phyloP scores from a whole-genome alignment of 768 basidiomycete genomes.

The Butyriboletus loyo region DNA sequence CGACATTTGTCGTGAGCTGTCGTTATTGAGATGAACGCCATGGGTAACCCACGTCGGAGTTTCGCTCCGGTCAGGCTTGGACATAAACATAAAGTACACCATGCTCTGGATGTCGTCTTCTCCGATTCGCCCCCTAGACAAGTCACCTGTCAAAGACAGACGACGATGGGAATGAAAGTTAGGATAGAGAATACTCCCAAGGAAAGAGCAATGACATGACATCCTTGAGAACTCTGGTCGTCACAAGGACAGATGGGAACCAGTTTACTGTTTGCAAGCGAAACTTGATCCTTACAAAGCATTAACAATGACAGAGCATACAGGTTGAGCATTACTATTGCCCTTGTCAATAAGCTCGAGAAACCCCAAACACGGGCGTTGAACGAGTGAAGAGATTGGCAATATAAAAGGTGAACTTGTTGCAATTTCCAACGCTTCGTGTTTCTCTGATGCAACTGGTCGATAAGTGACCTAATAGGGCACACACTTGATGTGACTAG shows the following conservation, averaged over 20 bases:
- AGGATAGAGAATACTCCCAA: not conserved
- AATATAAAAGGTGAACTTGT: not conserved
- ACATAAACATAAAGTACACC: not conserved
- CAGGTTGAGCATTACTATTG: not conserved
- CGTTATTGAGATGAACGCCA: not conserved
- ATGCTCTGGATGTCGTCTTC: not conserved
- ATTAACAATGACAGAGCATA: not conserved
- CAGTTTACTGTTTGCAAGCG: not conserved
- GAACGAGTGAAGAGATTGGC: not conserved
- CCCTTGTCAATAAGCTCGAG: constrained; percentile 1
- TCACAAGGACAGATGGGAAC: not conserved
- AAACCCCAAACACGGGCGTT: not conserved
- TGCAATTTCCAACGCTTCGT: constrained; percentile 1
- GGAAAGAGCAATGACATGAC: not conserved
- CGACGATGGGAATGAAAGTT: constrained; percentile 10
- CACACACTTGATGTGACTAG: constrained; percentile 1
- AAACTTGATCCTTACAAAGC: not conserved
- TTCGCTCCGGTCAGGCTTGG: not conserved
- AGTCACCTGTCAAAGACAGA: constrained; percentile 9
- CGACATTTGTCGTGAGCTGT: constrained; percentile 2
- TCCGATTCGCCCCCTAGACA: constrained; percentile 3
- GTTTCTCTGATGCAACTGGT: not conserved
- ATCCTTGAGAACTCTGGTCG: not conserved
- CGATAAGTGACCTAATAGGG: constrained; percentile 1
- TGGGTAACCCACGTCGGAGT: not conserved